Evolutionary conservation across 2,329 filamentous ascomycete species (phyloP).

Genomic region (Fusarium pilosicola): DNA sequence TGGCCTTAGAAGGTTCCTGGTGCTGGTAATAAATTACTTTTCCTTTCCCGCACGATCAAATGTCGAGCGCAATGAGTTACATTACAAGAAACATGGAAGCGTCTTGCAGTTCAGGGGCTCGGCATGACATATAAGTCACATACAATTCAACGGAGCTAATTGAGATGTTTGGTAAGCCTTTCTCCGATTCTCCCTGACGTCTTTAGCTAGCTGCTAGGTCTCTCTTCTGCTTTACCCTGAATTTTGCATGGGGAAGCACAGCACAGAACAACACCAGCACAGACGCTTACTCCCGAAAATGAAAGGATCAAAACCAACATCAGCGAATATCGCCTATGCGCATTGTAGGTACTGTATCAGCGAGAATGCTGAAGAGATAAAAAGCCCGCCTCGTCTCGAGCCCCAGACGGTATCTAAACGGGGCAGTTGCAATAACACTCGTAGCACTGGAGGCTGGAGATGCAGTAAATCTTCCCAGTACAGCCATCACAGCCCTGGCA

Average conservation of each 20-base stretch:
- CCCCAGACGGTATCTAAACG: background rate
- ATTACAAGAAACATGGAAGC: too few species aligned
- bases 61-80: too few species aligned
- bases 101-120: accelerated
- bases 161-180: accelerated
- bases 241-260: background rate
- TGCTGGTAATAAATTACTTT: background rate
- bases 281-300: too few species aligned
- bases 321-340: too few species aligned
- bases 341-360: background rate
- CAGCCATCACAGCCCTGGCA: background rate
- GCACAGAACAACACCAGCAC: background rate
- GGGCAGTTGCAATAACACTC: conserved; percentile 1
- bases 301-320: background rate
- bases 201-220: too few species aligned
- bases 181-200: background rate
- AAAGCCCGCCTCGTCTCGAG: background rate
- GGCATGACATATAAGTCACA: background rate
- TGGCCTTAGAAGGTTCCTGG: background rate
- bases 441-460: conserved; percentile 4
- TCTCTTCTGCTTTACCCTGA: background rate
- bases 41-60: background rate
- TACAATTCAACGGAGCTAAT: accelerated
- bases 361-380: accelerated
- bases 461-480: background rate